These are phyloP conservation scores for Entoloma clypeatum DNA, from an alignment of 1,284 basidiomycete species.

Conservation along the genomic window DNA sequence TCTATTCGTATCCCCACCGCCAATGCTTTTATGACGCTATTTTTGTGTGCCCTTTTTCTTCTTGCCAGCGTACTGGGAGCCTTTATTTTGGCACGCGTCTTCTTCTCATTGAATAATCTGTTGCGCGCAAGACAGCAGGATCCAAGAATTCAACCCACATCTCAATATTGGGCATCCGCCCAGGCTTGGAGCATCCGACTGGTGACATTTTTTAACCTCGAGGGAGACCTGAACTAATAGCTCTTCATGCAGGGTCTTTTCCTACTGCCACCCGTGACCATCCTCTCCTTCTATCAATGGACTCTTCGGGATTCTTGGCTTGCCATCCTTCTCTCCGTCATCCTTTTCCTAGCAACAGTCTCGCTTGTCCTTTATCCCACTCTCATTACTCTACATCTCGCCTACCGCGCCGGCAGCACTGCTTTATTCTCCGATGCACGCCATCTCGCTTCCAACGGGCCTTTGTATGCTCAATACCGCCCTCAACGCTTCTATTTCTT, in stretches of 20 bases:
- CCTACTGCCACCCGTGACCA: conserved; percentile 62
- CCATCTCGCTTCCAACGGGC: conserved; percentile 38
- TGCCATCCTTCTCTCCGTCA: conserved; percentile 62
- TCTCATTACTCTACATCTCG: conserved; percentile 43
- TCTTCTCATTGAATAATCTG: conserved; percentile 35
- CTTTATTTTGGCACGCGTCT: conserved; percentile 50
- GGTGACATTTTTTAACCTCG: conserved; percentile 32
- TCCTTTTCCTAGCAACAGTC: conserved; percentile 59
- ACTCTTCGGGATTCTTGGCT: conserved; percentile 83
- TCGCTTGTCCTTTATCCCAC: conserved; percentile 42
- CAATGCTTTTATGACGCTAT: conserved; percentile 83
- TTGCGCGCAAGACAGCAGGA: conserved; percentile 26
- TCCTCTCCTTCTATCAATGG: conserved; percentile 88
- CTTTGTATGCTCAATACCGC: conserved; percentile 57
- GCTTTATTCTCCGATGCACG: conserved; percentile 35
- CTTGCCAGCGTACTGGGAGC: conserved; percentile 51
- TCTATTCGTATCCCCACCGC: conserved; percentile 69
- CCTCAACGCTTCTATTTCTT: conserved; percentile 55
- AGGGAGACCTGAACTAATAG: conserved; percentile 2
- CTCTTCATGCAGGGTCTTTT: conserved; percentile 50
- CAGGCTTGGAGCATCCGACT: conserved; percentile 57
- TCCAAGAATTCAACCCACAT: conserved; percentile 19
- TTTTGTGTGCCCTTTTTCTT: conserved; percentile 66
- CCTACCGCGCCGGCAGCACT: conserved; percentile 34
- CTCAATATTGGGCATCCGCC: conserved; percentile 44